Evolutionary conservation across 2,329 filamentous ascomycete genomes (phyloP), one percentile per base, ranked within the genome.

Genomic region (Ascochyta lentis): DNA sequence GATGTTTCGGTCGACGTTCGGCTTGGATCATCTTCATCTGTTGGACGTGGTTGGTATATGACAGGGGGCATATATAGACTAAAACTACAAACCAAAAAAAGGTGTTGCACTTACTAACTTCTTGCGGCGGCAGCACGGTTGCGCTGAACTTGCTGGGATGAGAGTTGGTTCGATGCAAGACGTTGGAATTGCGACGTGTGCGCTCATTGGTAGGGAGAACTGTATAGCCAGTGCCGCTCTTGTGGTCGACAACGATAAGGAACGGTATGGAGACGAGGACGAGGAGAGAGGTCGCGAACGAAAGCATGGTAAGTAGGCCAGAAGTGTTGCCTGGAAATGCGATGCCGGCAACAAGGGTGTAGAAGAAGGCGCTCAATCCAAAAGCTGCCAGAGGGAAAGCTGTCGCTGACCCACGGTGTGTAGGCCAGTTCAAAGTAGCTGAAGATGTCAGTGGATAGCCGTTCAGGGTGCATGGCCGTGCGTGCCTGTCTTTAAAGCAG

Each of bases 291-390:
- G 94, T 97, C 15, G 92, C 93, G 60, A 86, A 81, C 3, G 92
- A 87, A 37, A 99, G 81, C 26, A 98, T 79, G 61, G 94, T 80
- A 54, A 99, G 82, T 66, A 97, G 93, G 35, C 85, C 84, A 51
- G 89, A 89, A 0, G 92, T 95, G 67, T 96, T 87, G 35, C 92
- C 91, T 2, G 91, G 90, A 70, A 96, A 93, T 37, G 91, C 79
- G 42, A 96, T 71, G 16, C 86, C 86, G 22, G 92, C 91, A 31
- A 96, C 77, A 2, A 88, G 83, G 0, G 95, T 94, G 78, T 97
- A 99, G 80, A 98, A 96, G 78, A 99, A 95, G 50, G 95, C 95
- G 73, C 93, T 97, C 54, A 99, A 79, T 3, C 95, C 95, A 71
- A 98, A 98, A 3, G 91, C 93, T 53, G 95, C 91, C 52, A 98